phyloP scores from a whole-genome alignment of 768 basidiomycete genomes.

The Floccularia luteovirens region DNA sequence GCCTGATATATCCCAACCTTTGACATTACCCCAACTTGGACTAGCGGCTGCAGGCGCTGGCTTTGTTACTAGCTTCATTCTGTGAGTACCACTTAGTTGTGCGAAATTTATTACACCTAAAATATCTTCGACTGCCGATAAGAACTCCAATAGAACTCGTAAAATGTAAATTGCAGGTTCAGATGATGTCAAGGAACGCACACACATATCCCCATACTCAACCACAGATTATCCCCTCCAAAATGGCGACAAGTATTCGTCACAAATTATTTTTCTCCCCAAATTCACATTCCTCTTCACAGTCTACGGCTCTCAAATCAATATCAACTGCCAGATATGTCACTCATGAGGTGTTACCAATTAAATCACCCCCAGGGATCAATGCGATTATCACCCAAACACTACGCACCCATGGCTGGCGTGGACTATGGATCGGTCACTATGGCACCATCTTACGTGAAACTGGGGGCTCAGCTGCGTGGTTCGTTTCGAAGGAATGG shows the following conservation, averaged over 20 bases:
- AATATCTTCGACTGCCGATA: slow-evolving; percentile 5
- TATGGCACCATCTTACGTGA: slow-evolving; percentile 91
- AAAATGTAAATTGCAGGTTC: slow-evolving; percentile 98
- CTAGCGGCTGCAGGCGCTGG: slow-evolving; percentile 87
- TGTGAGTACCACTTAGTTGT: slow-evolving; percentile 45
- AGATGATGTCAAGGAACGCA: slow-evolving; percentile 47
- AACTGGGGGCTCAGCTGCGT: slow-evolving; percentile 83
- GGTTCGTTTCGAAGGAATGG: slow-evolving; percentile 88
- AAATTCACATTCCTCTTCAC: neutral
- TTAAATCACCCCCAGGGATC: slow-evolving; percentile 66
- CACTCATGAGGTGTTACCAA: too few species aligned
- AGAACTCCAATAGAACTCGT: slow-evolving; percentile 93
- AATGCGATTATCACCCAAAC: slow-evolving; percentile 57
- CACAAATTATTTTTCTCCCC: neutral
- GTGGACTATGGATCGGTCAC: slow-evolving; percentile 95
- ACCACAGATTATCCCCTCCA: slow-evolving; percentile 4
- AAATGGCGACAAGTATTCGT: neutral
- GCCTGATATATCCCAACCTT: slow-evolving; percentile 20
- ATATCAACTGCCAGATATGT: too few species aligned
- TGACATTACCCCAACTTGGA: slow-evolving; percentile 63
- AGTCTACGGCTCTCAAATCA: neutral
- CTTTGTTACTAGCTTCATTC: slow-evolving; percentile 74
- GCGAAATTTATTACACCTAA: neutral
- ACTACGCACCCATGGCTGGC: slow-evolving; percentile 59
- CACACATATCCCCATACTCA: slow-evolving; percentile 11